Evolutionary conservation across 148 eudicot species (phyloP), one percentile per base, ranked within the genome.

Genomic region (Salicornia ramosissima): DNA sequence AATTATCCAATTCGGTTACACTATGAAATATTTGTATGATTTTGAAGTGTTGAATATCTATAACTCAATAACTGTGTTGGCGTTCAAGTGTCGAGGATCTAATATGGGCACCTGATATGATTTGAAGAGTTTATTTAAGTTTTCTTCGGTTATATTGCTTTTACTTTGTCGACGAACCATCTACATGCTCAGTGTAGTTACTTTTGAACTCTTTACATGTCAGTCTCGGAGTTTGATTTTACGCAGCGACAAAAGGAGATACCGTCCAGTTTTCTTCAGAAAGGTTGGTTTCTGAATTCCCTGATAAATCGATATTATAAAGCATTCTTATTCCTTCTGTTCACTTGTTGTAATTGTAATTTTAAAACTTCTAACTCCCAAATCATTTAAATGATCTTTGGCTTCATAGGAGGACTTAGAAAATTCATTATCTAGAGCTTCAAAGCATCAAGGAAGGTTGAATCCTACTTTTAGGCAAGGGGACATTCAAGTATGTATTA

Each of bases 261-360:
- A 86, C 39, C 92, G 90, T 24, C 97, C 95, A 51, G 84, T 84
- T 46, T 88, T 88, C 78, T 91, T 91, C 86, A 82, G 97, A 74
- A 88, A 88, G 97, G 97, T 91, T 69, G 36, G 86, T 8, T 39
- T 26, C 63, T 50, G 25, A n/a, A 54, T 30, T 62, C 40, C 9
- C 25, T 26, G 11, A 10, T 13, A 31, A 61, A 18, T 24, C 63
- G 34, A n/a, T 25, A 4, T 11, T 45, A 10, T 29, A 40, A 19
- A n/a, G 7, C n/a, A 15, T 10, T 14, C 42, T 30, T 59, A 3
- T n/a, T 18, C 40, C 40, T 12, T 59, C 22, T 8, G 50, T 12
- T 31, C 7, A 36, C 40, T 36, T 36, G 8, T 36, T 36, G 5
- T 36, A 3, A 70, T 45, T 10, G 24, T 22, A 15, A n/a, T 42